A percentile compares a stretch with the other conserved stretches of the same genome.
Conservation (phyloP, 2,329 filamentous ascomycete species). For the Nannizziopsis arthrosporioides region DNA sequence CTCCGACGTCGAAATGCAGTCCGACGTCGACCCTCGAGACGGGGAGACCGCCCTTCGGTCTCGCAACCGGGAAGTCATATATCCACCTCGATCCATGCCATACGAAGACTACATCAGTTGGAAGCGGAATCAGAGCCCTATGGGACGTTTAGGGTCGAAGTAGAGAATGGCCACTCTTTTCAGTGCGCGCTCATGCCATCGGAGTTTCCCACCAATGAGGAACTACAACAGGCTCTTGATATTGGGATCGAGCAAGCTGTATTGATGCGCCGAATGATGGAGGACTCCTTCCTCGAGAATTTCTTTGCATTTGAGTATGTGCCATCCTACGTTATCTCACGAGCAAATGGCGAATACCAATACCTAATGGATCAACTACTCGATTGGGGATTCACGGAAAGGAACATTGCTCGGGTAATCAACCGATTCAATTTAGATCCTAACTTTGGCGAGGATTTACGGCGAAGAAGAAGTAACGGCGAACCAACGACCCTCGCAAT, state of each 20-base stretch:
- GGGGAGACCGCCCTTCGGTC: conserved; percentile 8
- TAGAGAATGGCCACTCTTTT: conserved; percentile 31
- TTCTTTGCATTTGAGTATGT: conserved; percentile 34
- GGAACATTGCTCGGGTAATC: conserved; percentile 29
- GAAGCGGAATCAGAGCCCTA: conserved; percentile 33
- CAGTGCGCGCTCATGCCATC: conserved; percentile 35
- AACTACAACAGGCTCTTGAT: conserved; percentile 33
- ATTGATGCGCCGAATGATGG: conserved; percentile 35
- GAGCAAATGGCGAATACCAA: conserved; percentile 25
- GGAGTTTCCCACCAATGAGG: conserved; percentile 31
- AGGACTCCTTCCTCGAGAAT: conserved; percentile 34
- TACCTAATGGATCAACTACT: conserved; percentile 31
- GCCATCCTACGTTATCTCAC: conserved; percentile 25
- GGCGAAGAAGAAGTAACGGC: conserved; percentile 29
- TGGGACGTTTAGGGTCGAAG: conserved; percentile 34
- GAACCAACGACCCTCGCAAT: conserved; percentile 28
- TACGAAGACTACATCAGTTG: conserved; percentile 30
- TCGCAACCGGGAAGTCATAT: conserved; percentile 5
- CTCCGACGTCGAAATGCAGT: conserved; percentile 32
- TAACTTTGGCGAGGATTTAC: conserved; percentile 31
- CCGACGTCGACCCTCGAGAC: conserved; percentile 21
- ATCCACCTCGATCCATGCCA: conserved; percentile 20
- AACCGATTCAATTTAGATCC: conserved; percentile 29
- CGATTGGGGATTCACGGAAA: conserved; percentile 27
- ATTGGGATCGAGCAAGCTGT: conserved; percentile 29